Evolutionary conservation across 345 rosid species (phyloP), one percentile per base, ranked within the genome.

Genomic region (Heritiera fomes): DNA sequence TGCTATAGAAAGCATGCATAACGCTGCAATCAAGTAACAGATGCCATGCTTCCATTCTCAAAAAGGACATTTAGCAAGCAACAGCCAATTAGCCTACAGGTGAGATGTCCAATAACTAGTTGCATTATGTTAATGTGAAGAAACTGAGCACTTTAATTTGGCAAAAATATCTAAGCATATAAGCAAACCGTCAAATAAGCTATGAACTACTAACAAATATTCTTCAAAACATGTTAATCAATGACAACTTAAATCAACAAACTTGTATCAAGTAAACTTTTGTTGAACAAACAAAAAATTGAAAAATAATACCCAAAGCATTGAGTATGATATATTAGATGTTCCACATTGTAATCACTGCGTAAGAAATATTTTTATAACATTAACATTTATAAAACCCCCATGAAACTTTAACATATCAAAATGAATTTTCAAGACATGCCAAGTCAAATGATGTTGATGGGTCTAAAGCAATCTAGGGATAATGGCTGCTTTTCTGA

Each of bases 21-120:
- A 49, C 4, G 2, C 46, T 46, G 34, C 6, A 47, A 47, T 23
- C 38, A 23, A 46, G 12, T 23, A 20, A 23, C 38, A 10, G 5
- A 43, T 5, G 41, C 13, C 14, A 28, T 7, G 18, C 30, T 66
- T 5, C 1, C 71, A 66, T 43, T 18, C 74, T 23, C 20, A 49
- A 62, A 13, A 7, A 49, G 45, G 60, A 50, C 60, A 50, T 52
- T 67, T 41, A 52, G 20, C 12, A 49, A 71, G 59, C 14, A 71
- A 71, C 75, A 50, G 45, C 23, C 43, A 45, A 43, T 34, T 34
- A 49, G 28, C 30, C 30, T 8, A 15, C 46, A 17, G 62, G 30
- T 17, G 75, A 72, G 62, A 72, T 52, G 62, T 52, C 40, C 73
- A 69, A 28, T 43, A 66, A 18, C 7, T 41, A n/a, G 50, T 41